Percentiles rank a stretch among this genome's conserved stretches.
Conservation (phyloP, 1,284 basidiomycete genomes). For the Apiotrichum porosum region DNA sequence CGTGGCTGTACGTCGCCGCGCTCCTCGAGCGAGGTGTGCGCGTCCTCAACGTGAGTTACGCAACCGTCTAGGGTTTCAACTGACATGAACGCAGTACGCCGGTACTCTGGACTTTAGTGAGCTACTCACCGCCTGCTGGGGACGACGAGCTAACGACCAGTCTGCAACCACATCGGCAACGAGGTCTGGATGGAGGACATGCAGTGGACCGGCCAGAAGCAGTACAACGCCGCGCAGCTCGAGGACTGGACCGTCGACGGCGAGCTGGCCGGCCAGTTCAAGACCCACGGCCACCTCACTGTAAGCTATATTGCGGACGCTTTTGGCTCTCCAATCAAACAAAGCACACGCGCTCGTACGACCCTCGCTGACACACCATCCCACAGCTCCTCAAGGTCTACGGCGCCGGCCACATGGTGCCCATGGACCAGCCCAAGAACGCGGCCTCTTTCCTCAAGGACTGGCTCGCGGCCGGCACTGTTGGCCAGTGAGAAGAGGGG, state of each 20-base stretch:
- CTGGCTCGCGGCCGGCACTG: conserved; percentile 36
- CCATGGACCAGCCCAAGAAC: conserved; percentile 48
- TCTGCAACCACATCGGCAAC: conserved; percentile 68
- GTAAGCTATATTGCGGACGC: conserved; percentile 57
- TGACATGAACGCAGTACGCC: conserved; percentile 25
- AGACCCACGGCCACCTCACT: conserved; percentile 58
- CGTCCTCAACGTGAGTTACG: conserved; percentile 64
- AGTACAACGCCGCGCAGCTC: conserved; percentile 49
- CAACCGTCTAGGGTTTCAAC: too few species aligned
- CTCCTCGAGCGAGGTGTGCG: conserved; percentile 70
- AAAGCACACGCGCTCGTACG: too few species aligned
- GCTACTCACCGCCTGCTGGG: background rate
- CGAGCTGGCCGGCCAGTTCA: conserved; percentile 54
- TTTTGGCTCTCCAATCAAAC: too few species aligned
- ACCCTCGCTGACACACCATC: too few species aligned
- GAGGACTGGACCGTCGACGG: conserved; percentile 53
- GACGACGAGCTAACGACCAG: background rate
- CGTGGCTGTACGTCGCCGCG: conserved; percentile 58
- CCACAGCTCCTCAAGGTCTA: conserved; percentile 32
- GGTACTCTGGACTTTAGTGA: conserved; percentile 61
- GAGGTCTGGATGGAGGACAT: conserved; percentile 60
- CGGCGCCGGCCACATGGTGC: conserved; percentile 49
- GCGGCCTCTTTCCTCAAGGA: conserved; percentile 44
- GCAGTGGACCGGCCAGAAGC: conserved; percentile 60
- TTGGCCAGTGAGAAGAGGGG: background rate